Conservation (phyloP, 768 basidiomycete species). For the Trametes punicea region DNA sequence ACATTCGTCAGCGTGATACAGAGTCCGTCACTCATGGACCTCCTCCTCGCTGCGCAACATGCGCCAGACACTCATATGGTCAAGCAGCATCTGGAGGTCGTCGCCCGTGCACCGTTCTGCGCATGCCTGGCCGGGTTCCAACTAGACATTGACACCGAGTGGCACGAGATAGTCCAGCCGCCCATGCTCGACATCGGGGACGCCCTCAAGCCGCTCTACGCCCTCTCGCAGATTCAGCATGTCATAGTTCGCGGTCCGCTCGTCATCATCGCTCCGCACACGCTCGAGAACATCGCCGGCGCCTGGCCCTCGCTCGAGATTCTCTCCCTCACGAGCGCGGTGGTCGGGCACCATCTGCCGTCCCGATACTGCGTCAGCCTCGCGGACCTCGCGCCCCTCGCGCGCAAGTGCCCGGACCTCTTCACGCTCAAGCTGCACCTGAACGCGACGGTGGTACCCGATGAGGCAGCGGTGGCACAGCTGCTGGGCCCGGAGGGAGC, state of each 20-base stretch:
- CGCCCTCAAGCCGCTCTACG: neutral
- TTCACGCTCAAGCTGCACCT: constrained; percentile 1
- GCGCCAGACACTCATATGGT: neutral
- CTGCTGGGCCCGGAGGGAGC: neutral
- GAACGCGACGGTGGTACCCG: neutral
- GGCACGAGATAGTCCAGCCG: neutral
- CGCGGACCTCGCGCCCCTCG: constrained; percentile 1
- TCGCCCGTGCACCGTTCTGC: neutral
- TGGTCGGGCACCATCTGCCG: neutral
- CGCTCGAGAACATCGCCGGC: neutral
- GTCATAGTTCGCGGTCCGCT: neutral
- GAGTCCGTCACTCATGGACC: neutral
- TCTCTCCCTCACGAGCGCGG: neutral
- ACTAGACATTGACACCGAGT: neutral
- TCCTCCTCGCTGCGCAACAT: neutral
- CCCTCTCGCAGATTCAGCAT: neutral
- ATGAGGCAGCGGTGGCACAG: neutral
- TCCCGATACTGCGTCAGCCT: neutral
- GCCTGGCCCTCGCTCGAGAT: neutral
- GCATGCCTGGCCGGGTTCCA: neutral
- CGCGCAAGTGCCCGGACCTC: neutral
- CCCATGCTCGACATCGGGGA: neutral
- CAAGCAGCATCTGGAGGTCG: neutral
- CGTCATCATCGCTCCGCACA: neutral
- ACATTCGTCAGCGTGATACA: neutral